phyloP scores from a whole-genome alignment of 1,284 basidiomycete species.

The Cutaneotrichosporon arboriforme region DNA sequence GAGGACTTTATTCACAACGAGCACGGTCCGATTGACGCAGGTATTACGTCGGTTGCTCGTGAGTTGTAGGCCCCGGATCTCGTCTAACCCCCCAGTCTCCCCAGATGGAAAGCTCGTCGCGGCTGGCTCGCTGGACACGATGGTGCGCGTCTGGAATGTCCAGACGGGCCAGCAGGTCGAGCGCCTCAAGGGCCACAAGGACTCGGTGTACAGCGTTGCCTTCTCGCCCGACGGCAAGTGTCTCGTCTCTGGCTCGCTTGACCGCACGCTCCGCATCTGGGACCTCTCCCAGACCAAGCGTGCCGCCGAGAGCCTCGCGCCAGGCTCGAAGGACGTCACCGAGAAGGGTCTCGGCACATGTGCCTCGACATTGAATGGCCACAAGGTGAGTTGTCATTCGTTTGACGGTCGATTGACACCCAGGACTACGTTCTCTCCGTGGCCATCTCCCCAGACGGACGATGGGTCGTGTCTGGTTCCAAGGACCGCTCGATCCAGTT shows the following conservation, averaged over 20 bases:
- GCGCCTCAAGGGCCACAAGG: slow-evolving; percentile 70
- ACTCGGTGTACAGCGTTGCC: slow-evolving; percentile 77
- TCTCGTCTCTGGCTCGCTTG: slow-evolving; percentile 74
- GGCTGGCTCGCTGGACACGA: slow-evolving; percentile 74
- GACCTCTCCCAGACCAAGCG: slow-evolving; percentile 55
- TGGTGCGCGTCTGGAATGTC: slow-evolving; percentile 83
- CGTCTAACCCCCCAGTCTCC: slow-evolving; percentile 56
- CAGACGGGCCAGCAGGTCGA: slow-evolving; percentile 65
- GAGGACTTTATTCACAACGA: slow-evolving; percentile 52
- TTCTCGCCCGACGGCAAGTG: slow-evolving; percentile 74
- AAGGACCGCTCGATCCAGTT: slow-evolving; percentile 86
- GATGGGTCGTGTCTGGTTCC: slow-evolving; percentile 83
- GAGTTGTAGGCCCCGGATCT: slow-evolving; percentile 20
- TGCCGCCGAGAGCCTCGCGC: slow-evolving; percentile 28
- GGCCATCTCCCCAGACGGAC: slow-evolving; percentile 74
- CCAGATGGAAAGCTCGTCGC: slow-evolving; percentile 75
- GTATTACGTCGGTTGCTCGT: slow-evolving; percentile 58
- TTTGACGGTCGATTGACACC: not conserved
- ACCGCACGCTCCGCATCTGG: slow-evolving; percentile 84
- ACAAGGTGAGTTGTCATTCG: slow-evolving; percentile 59
- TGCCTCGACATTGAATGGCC: slow-evolving; percentile 72
- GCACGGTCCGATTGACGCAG: slow-evolving; percentile 60
- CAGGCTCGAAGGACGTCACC: slow-evolving; percentile 30
- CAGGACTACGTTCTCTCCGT: slow-evolving; percentile 50
- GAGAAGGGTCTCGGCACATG: slow-evolving; percentile 56